Evolutionary conservation across 768 basidiomycete genomes (phyloP), one percentile per base, ranked within the genome.

Genomic region (Trametes maxima): DNA sequence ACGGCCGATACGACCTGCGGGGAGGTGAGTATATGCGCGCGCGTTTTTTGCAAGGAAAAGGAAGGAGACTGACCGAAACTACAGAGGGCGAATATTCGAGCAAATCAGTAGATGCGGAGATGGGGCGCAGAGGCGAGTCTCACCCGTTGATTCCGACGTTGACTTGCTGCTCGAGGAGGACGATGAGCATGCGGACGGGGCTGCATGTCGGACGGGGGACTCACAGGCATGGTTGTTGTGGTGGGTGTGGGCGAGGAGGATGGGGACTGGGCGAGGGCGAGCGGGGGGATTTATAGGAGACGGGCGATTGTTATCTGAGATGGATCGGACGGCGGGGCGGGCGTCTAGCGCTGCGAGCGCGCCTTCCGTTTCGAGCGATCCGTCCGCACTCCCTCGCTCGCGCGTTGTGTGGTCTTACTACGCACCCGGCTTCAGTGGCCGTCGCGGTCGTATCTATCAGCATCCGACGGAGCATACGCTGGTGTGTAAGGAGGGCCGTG

Each of bases 101-200:
- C 21, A 39, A 50, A 68, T 64, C 28, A 51, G 58, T 4, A 8
- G 55, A 63, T 19, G 36, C 39, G 28, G 19, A 36, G 25, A 24
- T 17, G 35, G 52, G 33, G 48, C 56, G 39, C 67, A 49, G 35
- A n/a, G 51, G 46, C 58, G 54, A 35, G 36, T 54, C 60, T 47
- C 79, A 95, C 93, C 94, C 94, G 80, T 97, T 97, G 82, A 97
- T 97, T 70, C 95, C 95, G 75, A 95, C 94, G 79, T 92, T 90
- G 79, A 94, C 88, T 75, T 80, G 70, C 35, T 54, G 53, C 57
- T 52, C 48, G 37, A 5, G 22, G 62, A 47, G n/a, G 22, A 21
- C 17, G 47, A 47, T 58, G 42, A 47, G 47, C 21, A 42, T 10
- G 17, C 17, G 37, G 8, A 46, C 24, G 33, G 25, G 37, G 11